Conservation (phyloP, 228 moss, liverwort and hornwort species). For the Sphagnum magellanicum region DNA sequence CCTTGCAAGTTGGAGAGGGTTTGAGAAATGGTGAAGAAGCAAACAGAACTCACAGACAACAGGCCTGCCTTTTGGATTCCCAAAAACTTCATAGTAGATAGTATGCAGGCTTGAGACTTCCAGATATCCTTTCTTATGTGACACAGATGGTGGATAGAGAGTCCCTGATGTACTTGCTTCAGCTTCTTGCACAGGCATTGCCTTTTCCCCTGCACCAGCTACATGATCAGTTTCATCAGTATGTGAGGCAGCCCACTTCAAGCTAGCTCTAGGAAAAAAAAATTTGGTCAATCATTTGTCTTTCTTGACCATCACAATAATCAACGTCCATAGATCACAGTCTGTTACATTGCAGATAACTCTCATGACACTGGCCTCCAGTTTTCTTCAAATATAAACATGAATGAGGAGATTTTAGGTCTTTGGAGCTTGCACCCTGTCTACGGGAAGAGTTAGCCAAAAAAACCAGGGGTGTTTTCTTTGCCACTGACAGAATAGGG, state of each 20-base stretch:
- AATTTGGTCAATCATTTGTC: not conserved
- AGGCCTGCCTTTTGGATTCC: slow-evolving; percentile 49
- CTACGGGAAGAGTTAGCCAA: no score
- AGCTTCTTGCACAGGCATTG: slow-evolving; percentile 18
- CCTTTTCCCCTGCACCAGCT: slow-evolving; percentile 28
- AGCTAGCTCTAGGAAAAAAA: slow-evolving; percentile 1
- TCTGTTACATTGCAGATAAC: no score
- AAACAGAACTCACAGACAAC: slow-evolving; percentile 46
- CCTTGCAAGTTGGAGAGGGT: not conserved
- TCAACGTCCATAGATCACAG: no score
- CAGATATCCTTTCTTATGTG: slow-evolving; percentile 38
- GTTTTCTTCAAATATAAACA: not conserved
- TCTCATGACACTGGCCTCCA: not conserved
- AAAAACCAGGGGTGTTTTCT: no score
- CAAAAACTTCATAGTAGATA: slow-evolving; percentile 61
- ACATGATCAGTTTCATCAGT: slow-evolving; percentile 4
- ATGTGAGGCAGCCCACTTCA: slow-evolving; percentile 6
- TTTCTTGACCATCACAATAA: not conserved
- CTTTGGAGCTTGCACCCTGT: no score
- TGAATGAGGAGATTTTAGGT: no score
- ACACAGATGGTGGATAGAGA: slow-evolving; percentile 36
- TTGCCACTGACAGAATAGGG: no score
- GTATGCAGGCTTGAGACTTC: slow-evolving; percentile 50
- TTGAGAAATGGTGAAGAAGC: not conserved
- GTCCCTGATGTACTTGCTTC: slow-evolving; percentile 41